A percentile compares a stretch with the other conserved stretches of the same genome.
Evolutionary conservation across 2,329 filamentous ascomycete species (phyloP).

Genomic region (Ampelomyces quisqualis): DNA sequence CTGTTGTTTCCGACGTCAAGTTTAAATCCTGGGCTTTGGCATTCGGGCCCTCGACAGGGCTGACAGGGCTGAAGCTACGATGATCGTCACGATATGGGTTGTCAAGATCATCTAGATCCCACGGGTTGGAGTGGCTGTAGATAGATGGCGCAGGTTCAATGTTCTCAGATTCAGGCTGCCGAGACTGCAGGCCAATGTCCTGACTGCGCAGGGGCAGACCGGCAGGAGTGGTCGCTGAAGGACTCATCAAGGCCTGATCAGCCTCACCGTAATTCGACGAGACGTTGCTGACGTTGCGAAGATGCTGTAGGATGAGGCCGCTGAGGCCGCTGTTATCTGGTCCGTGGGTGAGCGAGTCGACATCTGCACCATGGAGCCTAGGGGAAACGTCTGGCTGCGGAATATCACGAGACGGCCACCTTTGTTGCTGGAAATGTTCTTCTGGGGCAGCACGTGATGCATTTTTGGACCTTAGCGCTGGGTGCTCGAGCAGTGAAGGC

Average conservation of each 20-base stretch:
- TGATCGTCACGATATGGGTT: slow-evolving; percentile 41
- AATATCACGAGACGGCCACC: neutral
- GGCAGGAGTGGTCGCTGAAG: slow-evolving; percentile 37
- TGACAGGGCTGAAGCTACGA: slow-evolving; percentile 40
- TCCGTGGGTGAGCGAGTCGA: slow-evolving; percentile 79
- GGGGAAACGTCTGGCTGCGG: slow-evolving; percentile 12
- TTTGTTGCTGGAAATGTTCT: slow-evolving; percentile 14
- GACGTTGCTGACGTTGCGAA: slow-evolving; percentile 75
- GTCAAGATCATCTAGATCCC: slow-evolving; percentile 56
- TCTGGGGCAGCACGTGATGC: slow-evolving; percentile 16
- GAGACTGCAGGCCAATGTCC: slow-evolving; percentile 32
- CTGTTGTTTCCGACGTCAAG: slow-evolving; percentile 13
- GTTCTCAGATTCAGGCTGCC: slow-evolving; percentile 35
- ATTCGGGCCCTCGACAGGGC: slow-evolving; percentile 34
- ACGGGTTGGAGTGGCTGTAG: slow-evolving; percentile 56
- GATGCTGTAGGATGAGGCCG: slow-evolving; percentile 79
- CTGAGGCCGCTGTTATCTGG: slow-evolving; percentile 67
- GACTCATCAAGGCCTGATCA: slow-evolving; percentile 47
- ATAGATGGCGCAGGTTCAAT: slow-evolving; percentile 50
- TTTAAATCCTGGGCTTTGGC: slow-evolving; percentile 11
- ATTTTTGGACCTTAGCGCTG: slow-evolving; percentile 38
- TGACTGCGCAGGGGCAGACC: slow-evolving; percentile 40
- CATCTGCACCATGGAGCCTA: slow-evolving; percentile 26
- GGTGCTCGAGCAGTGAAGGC: slow-evolving; percentile 41
- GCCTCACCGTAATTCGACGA: slow-evolving; percentile 69